Evolutionary conservation across 1,284 basidiomycete species (phyloP).

Genomic region (Fomitopsis schrenkii): DNA sequence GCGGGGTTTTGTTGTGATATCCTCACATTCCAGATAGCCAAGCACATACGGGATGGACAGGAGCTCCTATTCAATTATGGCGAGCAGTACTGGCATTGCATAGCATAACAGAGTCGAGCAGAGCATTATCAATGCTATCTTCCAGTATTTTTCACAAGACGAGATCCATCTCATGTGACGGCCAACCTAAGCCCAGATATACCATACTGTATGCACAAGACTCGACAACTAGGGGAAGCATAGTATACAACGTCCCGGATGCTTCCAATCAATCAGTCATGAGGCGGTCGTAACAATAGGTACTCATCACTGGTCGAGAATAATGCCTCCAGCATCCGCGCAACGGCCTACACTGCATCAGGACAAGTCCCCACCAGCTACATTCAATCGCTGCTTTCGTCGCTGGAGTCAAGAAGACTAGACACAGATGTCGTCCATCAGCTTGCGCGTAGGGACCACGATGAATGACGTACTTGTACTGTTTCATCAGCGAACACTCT

Average conservation of each 20-base stretch:
- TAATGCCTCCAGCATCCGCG: no score
- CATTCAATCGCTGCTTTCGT: constrained; percentile 17
- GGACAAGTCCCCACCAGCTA: no score
- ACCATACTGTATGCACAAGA: background rate
- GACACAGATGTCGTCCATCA: background rate
- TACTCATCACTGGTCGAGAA: no score
- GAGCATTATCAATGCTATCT: no score
- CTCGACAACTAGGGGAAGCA: background rate
- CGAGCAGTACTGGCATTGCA: constrained; percentile 26
- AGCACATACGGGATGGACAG: constrained; percentile 32
- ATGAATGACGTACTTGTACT: constrained; percentile 58
- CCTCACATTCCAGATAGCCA: constrained; percentile 20
- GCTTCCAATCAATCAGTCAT: background rate
- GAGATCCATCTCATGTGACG: no score
- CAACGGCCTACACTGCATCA: no score
- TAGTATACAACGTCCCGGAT: background rate
- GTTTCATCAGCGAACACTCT: constrained; percentile 92
- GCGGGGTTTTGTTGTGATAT: background rate
- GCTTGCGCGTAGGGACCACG: background rate
- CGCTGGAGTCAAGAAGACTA: constrained; percentile 16
- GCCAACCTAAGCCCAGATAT: no score
- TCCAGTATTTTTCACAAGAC: background rate
- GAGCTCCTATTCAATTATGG: constrained; percentile 56
- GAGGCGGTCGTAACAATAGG: background rate
- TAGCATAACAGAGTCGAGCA: no score